These are phyloP conservation scores for Thelephora terrestris DNA, from an alignment of 1,284 basidiomycete genomes.

Conservation along the genomic window DNA sequence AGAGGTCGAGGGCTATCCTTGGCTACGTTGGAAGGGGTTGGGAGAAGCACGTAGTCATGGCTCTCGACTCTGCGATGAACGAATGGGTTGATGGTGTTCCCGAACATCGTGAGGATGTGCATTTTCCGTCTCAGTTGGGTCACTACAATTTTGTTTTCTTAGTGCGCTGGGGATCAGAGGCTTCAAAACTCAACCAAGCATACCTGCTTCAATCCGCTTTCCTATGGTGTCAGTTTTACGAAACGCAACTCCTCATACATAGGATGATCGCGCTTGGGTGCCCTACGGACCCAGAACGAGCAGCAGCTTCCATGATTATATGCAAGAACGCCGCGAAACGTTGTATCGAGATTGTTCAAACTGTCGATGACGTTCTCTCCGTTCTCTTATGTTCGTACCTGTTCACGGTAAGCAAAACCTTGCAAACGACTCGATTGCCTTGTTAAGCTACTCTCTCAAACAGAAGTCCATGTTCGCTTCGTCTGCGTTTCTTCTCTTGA, in stretches of 20 bases:
- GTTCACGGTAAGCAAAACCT: too few relatives aligned
- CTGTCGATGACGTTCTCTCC: too few relatives aligned
- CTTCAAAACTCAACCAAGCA: neutral
- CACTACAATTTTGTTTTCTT: neutral
- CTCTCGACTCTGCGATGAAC: constrained; percentile 17
- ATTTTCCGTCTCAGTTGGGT: too few relatives aligned
- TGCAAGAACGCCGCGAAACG: neutral
- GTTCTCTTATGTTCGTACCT: too few relatives aligned
- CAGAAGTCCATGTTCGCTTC: too few relatives aligned
- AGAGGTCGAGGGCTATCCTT: constrained; percentile 12
- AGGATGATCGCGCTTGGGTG: neutral
- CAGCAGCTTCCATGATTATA: neutral
- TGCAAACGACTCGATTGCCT: too few relatives aligned
- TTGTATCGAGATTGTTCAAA: too few relatives aligned
- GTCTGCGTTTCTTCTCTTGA: too few relatives aligned
- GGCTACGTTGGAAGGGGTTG: constrained; percentile 14
- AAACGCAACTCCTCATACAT: neutral
- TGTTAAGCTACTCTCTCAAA: too few relatives aligned
- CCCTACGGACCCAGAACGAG: neutral
- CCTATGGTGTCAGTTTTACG: neutral
- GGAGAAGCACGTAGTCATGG: constrained; percentile 15
- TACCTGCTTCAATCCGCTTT: neutral
- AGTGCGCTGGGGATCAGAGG: neutral
- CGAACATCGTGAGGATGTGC: constrained; percentile 42
- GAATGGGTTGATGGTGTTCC: constrained; percentile 15